phyloP scores from a whole-genome alignment of 2,329 filamentous ascomycete species.

The Clathrospora elynae region DNA sequence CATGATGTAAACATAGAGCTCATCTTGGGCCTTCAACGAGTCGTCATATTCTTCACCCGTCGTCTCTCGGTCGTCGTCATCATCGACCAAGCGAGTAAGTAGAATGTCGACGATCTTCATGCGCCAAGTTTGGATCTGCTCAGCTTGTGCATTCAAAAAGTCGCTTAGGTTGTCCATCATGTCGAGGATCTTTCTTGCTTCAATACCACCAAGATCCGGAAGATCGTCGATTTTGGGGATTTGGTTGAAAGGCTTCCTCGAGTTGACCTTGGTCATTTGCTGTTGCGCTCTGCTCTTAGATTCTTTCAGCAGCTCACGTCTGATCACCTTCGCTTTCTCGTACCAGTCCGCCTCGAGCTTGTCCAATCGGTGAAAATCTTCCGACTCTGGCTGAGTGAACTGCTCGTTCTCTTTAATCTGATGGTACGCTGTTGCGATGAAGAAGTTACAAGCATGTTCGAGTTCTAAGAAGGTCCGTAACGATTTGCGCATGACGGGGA shows the following conservation, averaged over 20 bases:
- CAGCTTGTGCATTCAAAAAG: constrained; percentile 73
- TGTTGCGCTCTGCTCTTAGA: constrained; percentile 63
- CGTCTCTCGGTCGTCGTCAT: constrained; percentile 71
- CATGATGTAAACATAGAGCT: constrained; percentile 85
- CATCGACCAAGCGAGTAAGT: constrained; percentile 76
- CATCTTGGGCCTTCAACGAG: constrained; percentile 85
- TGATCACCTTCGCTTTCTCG: constrained; percentile 74
- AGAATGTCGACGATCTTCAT: constrained; percentile 73
- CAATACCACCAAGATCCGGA: constrained; percentile 68
- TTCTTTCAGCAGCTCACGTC: constrained; percentile 75
- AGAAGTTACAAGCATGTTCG: constrained; percentile 82
- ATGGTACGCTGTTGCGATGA: constrained; percentile 80
- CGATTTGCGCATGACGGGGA: constrained; percentile 66
- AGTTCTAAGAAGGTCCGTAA: constrained; percentile 77
- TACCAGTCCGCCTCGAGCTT: constrained; percentile 74
- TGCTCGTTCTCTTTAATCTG: constrained; percentile 76
- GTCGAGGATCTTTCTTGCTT: constrained; percentile 69
- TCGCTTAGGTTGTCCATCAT: constrained; percentile 68
- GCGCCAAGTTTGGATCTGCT: constrained; percentile 75
- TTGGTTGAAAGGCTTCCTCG: constrained; percentile 27
- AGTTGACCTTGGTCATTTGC: constrained; percentile 63
- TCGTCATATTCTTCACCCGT: constrained; percentile 90
- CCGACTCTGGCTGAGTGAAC: constrained; percentile 68
- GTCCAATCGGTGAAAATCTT: constrained; percentile 69
- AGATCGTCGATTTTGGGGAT: constrained; percentile 58